Conservation (phyloP, 495 filamentous ascomycete species). For the Aspergillus steynii region DNA sequence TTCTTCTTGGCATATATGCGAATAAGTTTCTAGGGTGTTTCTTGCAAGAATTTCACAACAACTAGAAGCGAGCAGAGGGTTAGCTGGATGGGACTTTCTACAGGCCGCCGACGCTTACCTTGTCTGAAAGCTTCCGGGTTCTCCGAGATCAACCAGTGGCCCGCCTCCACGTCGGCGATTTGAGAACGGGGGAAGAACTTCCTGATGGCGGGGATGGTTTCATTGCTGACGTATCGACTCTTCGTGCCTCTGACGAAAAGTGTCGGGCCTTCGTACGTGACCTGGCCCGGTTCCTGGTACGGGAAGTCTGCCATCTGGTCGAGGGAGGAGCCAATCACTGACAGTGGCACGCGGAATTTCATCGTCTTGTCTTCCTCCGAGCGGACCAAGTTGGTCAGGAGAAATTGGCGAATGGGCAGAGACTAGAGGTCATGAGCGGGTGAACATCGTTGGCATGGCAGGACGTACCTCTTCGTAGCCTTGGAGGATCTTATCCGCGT, state of each 20-base stretch:
- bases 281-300: conserved; percentile 55
- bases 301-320: conserved; percentile 80
- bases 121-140: conserved; percentile 82
- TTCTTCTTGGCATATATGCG: background rate
- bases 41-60: conserved; percentile 42
- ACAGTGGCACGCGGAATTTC: conserved; percentile 62
- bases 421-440: conserved; percentile 40
- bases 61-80: conserved; percentile 24
- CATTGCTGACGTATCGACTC: conserved; percentile 84
- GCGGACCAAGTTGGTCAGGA: conserved; percentile 83
- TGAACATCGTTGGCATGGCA: conserved; percentile 11
- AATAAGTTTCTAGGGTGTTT: conserved; percentile 11
- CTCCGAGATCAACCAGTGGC: conserved; percentile 95
- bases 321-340: conserved; percentile 55
- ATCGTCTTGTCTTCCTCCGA: conserved; percentile 41
- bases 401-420: conserved; percentile 81
- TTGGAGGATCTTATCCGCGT: conserved; percentile 78
- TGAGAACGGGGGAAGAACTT: conserved; percentile 84
- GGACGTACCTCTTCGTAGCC: conserved; percentile 68
- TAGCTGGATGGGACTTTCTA: conserved; percentile 7
- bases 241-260: conserved; percentile 82
- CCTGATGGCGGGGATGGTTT: conserved; percentile 83
- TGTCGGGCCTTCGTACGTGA: conserved; percentile 70
- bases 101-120: conserved; percentile 52
- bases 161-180: conserved; percentile 79